A percentile compares a stretch with the other conserved stretches of the same genome.
These are phyloP conservation scores for Spiraea crenata DNA, from an alignment of 331 rosid species.

Conservation along the genomic window DNA sequence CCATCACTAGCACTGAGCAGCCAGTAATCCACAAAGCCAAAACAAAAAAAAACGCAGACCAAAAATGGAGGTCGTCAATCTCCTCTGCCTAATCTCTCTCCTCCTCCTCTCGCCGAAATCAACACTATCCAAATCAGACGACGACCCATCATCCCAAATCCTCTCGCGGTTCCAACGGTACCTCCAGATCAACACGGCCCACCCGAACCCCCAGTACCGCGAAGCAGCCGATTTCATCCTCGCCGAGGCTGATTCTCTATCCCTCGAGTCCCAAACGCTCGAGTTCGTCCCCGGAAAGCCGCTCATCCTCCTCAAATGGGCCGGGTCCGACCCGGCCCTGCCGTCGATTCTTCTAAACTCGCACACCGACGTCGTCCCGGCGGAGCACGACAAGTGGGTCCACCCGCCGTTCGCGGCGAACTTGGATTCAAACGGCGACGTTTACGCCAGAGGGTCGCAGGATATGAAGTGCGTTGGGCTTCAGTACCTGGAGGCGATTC, in stretches of 20 bases:
- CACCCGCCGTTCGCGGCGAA: conserved; percentile 77
- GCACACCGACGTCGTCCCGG: conserved; percentile 89
- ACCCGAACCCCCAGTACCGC: conserved; percentile 62
- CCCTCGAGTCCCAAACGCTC: conserved; percentile 59
- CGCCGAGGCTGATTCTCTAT: conserved; percentile 54
- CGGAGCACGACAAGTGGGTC: conserved; percentile 65
- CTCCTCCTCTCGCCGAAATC: conserved; percentile 4
- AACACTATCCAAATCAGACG: background rate
- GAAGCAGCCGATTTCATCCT: conserved; percentile 56
- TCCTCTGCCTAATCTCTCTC: conserved; percentile 5
- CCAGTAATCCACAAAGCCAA: background rate
- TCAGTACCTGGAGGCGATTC: conserved; percentile 89
- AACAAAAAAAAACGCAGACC: background rate
- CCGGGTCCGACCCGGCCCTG: conserved; percentile 58
- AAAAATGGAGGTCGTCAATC: background rate
- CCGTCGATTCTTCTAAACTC: conserved; percentile 83
- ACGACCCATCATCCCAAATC: conserved; percentile 22
- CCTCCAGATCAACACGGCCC: conserved; percentile 80
- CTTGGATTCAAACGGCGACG: conserved; percentile 46
- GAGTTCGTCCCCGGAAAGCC: conserved; percentile 70
- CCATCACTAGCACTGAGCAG: background rate
- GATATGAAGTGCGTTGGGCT: conserved; percentile 93
- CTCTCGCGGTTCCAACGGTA: conserved; percentile 69
- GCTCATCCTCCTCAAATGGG: conserved; percentile 74
- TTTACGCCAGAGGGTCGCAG: conserved; percentile 89